Conservation (phyloP, 176 grass and related monocot species). For the Saccharum officinarum region DNA sequence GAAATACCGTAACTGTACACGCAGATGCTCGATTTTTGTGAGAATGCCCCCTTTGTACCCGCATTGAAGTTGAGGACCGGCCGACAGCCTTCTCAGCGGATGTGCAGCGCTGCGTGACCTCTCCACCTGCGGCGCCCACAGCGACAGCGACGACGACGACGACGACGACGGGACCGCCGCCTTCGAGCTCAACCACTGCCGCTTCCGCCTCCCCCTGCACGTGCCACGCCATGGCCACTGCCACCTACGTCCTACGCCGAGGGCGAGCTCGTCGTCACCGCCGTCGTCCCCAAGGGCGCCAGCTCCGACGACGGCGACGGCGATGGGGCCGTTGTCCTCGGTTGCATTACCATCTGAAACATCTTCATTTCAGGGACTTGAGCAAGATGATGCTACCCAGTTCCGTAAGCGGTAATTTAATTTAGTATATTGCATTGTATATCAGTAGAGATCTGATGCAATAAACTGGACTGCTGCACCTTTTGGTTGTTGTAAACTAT, state of each 20-base stretch:
- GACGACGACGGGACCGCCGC: slow-evolving; percentile 39
- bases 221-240: slow-evolving; percentile 68
- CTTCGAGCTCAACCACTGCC: slow-evolving; percentile 79
- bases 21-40: too few species aligned
- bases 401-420: slow-evolving; percentile 67
- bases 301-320: slow-evolving; percentile 9
- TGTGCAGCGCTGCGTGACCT: slow-evolving; percentile 17
- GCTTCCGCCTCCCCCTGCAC: slow-evolving; percentile 78
- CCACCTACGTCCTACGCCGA: slow-evolving; percentile 59
- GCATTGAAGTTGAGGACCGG: too few species aligned
- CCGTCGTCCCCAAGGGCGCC: slow-evolving; percentile 71
- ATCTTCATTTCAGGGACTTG: slow-evolving; percentile 57
- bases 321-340: background rate
- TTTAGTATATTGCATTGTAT: slow-evolving; percentile 5
- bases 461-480: slow-evolving; percentile 1
- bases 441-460: slow-evolving; percentile 12
- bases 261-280: slow-evolving; percentile 64
- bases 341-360: background rate
- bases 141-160: too few species aligned
- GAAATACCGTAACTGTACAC: too few species aligned
- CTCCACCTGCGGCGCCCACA: background rate
- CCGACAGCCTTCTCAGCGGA: too few species aligned
- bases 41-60: too few species aligned
- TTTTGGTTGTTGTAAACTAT: slow-evolving; percentile 24
- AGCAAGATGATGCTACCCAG: slow-evolving; percentile 48